Conservation (phyloP, 805 yeast genomes). For the Sporopachydermia lactativora region DNA sequence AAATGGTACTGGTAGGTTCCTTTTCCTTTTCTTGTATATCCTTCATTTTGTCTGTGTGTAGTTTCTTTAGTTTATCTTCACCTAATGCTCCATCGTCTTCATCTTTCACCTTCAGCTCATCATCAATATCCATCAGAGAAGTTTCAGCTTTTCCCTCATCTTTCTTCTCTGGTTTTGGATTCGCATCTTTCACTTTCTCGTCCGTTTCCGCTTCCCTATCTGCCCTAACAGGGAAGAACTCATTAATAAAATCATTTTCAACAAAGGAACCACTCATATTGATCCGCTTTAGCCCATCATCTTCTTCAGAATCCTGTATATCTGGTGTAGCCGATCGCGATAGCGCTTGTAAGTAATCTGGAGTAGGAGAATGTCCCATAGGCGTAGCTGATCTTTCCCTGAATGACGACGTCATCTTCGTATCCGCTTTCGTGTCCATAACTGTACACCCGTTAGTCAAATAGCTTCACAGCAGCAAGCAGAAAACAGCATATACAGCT, state of each 20-base stretch:
- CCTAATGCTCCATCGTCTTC: conserved; percentile 5
- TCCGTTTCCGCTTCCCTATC: not conserved
- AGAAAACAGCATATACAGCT: too few species aligned
- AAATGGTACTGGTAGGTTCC: conserved; percentile 6
- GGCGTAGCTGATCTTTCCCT: conserved; percentile 1
- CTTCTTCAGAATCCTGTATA: conserved; percentile 13
- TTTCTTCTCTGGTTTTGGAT: conserved; percentile 14
- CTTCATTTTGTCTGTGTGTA: conserved; percentile 5
- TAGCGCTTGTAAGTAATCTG: conserved; percentile 18
- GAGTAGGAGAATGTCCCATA: conserved; percentile 18
- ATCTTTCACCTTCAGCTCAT: conserved; percentile 6
- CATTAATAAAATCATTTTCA: conserved; percentile 27
- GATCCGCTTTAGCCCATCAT: conserved; percentile 24
- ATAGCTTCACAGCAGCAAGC: too few species aligned
- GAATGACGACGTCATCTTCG: conserved; percentile 6
- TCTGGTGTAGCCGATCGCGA: conserved; percentile 8
- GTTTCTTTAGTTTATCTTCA: not conserved
- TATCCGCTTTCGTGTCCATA: conserved; percentile 11
- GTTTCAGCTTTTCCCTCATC: conserved; percentile 27
- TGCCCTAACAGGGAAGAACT: conserved; percentile 32
- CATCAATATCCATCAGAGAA: conserved; percentile 10
- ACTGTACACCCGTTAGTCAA: conserved; percentile 4
- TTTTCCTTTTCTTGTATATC: conserved; percentile 8
- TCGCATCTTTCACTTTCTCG: conserved; percentile 5
- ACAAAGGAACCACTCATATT: conserved; percentile 29